Base-by-base conservation (phyloP, 495 filamentous ascomycete species). In the Oidiodendron maius region DNA sequence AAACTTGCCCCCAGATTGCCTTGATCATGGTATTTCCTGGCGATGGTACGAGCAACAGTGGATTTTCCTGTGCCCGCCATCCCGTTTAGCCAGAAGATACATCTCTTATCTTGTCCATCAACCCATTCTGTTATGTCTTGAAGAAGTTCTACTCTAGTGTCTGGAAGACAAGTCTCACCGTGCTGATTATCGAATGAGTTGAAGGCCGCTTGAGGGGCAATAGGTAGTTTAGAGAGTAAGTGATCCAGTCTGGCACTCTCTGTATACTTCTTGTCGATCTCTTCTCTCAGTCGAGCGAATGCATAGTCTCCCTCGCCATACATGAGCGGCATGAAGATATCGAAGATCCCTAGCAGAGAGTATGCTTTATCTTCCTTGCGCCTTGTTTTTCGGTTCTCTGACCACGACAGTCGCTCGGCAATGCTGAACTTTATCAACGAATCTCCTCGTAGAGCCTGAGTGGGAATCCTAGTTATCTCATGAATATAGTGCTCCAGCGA, bases 121-220 rank as follows among this genome's bases (percentile, higher is more conserved):
- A 50, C 52, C 70, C 69, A 74, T 17, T 59, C 54, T 23, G 9
- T 8, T 13, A 71, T 58, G 20, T 67, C 25, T 0, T 43, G 18
- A 15, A 65, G 60, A 2, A 74, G 42, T 4, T 68, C 58, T 10
- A 40, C 56, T 36, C 70, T 48, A 12, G 70, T 72, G 11, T 51
- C 61, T 23, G 37, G 51, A 21, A 67, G 54, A 51, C 63, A 72
- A 48, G 16, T 3, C 4, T 12, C 44, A 4, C 40, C 37, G 16
- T 44, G 16, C 4, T 55, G 11, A 1, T 18, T 49, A 13, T 40
- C 21, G 4, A 35, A 50, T 16, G 54, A 43, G 39, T 50, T 44
- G 44, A 49, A 55, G 2, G 35, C 3, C 4, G 51, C 51, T 8
- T 55, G 40, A 23, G n/a, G 13, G 20, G 44, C 51, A 44, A 39